These are phyloP conservation scores for Xylaria hypoxylon DNA, from an alignment of 2,329 filamentous ascomycete species.

Conservation along the genomic window DNA sequence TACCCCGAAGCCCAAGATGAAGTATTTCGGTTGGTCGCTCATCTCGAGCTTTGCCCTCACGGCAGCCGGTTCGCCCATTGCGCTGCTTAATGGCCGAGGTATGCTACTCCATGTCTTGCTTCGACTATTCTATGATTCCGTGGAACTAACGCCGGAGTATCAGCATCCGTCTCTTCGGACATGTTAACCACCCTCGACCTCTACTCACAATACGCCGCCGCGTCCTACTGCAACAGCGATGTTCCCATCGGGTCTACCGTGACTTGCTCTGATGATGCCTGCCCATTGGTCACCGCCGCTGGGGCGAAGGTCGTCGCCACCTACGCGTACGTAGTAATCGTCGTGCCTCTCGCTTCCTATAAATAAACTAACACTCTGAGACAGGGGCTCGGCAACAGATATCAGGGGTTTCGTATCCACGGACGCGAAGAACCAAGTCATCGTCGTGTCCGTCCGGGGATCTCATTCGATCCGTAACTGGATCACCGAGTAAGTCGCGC, in stretches of 20 bases:
- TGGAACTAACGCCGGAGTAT: slow-evolving; percentile 44
- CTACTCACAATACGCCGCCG: slow-evolving; percentile 64
- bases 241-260: slow-evolving; percentile 54
- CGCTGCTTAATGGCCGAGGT: slow-evolving; percentile 52
- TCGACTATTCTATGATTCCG: neutral
- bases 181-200: slow-evolving; percentile 54
- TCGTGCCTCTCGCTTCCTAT: neutral
- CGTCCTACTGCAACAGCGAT: slow-evolving; percentile 66
- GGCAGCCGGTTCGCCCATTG: slow-evolving; percentile 43
- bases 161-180: slow-evolving; percentile 48
- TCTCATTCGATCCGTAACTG: slow-evolving; percentile 70
- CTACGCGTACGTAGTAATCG: slow-evolving; percentile 31
- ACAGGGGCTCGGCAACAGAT: slow-evolving; percentile 57
- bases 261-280: slow-evolving; percentile 58
- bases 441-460: slow-evolving; percentile 72
- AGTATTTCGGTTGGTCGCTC: slow-evolving; percentile 45
- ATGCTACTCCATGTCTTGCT: slow-evolving; percentile 30
- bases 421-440: slow-evolving; percentile 61
- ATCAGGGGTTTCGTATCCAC: slow-evolving; percentile 64
- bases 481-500: slow-evolving; percentile 61
- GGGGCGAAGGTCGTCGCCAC: slow-evolving; percentile 58
- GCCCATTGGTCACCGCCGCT: slow-evolving; percentile 58
- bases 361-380: slow-evolving; percentile 30
- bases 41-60: slow-evolving; percentile 45
- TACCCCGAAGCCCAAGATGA: slow-evolving; percentile 44